Conservation (phyloP, 352 stramenopile species). For the Vaucheria bursata region DNA sequence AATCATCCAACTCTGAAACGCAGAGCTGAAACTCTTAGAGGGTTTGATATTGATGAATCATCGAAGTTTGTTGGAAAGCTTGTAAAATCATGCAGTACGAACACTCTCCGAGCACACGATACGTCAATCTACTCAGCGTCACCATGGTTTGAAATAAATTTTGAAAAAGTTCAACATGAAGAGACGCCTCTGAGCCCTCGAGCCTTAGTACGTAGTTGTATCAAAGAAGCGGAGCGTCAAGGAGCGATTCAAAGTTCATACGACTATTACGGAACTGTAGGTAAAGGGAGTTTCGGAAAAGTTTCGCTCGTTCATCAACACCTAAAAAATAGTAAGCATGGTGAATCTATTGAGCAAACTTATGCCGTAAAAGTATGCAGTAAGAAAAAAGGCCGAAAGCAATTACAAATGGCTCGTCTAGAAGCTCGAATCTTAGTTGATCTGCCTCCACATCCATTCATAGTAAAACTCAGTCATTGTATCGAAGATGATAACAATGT, state of each 20-base stretch:
- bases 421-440: background rate
- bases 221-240: background rate
- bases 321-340: background rate
- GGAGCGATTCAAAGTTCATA: background rate
- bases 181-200: background rate
- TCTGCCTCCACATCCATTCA: background rate
- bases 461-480: background rate
- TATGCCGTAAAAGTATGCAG: constrained; percentile 4
- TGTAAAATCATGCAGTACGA: too few relatives aligned
- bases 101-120: too few relatives aligned
- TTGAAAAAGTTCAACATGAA: too few relatives aligned
- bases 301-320: background rate
- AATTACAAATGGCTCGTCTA: background rate
- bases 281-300: background rate
- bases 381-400: background rate
- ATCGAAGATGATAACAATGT: background rate
- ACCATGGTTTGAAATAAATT: too few relatives aligned
- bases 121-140: too few relatives aligned
- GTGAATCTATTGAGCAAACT: background rate
- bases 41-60: too few relatives aligned
- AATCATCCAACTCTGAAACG: too few relatives aligned
- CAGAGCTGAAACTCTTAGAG: too few relatives aligned
- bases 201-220: background rate
- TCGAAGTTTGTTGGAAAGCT: too few relatives aligned
- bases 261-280: constrained; percentile 8